Conservation (phyloP, 805 yeast genomes). For the Nakazawaea wyomingensis region DNA sequence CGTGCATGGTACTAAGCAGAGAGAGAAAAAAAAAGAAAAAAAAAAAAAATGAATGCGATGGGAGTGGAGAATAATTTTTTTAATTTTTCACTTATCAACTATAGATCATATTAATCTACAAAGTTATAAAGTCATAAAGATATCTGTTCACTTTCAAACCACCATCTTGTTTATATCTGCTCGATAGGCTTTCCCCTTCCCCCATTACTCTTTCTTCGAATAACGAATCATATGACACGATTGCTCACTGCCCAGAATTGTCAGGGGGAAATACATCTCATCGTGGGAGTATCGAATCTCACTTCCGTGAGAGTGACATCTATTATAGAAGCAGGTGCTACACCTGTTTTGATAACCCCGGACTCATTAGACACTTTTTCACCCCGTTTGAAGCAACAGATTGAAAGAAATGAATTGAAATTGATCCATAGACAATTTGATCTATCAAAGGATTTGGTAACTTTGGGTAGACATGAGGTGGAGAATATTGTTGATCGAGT, state of each 20-base stretch:
- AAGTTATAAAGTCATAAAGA: not conserved
- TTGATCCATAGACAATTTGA: slow-evolving; percentile 31
- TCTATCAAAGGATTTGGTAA: slow-evolving; percentile 36
- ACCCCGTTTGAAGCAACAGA: slow-evolving; percentile 20
- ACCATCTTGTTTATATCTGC: no score
- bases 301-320: slow-evolving; percentile 42
- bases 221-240: not conserved
- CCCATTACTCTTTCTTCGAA: no score
- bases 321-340: slow-evolving; percentile 50
- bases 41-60: no score
- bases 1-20: not conserved
- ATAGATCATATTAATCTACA: not conserved
- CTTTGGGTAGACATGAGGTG: slow-evolving; percentile 58
- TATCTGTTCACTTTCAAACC: no score
- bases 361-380: slow-evolving; percentile 22
- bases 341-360: slow-evolving; percentile 42
- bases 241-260: slow-evolving; percentile 32
- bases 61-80: slow-evolving; percentile 1
- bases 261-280: slow-evolving; percentile 47
- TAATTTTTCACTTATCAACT: not conserved
- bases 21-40: no score
- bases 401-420: slow-evolving; percentile 23
- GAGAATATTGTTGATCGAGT: slow-evolving; percentile 69
- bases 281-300: slow-evolving; percentile 48
- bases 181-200: no score